Percentiles rank a stretch among this genome's conserved stretches.
Conservation (phyloP, 139 green algal genomes). For the Edaphochlamys debaryana region DNA sequence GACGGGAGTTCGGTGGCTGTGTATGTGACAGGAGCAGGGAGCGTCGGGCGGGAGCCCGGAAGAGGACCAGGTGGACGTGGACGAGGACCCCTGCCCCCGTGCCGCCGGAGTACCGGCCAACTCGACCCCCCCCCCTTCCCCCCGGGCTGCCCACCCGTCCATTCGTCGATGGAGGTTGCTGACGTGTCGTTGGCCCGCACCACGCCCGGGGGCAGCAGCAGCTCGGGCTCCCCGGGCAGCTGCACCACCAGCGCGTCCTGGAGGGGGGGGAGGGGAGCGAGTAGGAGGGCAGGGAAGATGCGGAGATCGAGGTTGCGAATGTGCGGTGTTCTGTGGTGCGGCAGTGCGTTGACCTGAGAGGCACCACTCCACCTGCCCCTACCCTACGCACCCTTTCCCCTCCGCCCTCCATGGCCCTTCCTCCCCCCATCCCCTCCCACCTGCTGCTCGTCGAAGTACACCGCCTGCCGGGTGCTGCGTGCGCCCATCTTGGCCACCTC, state of each 20-base stretch:
- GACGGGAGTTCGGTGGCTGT: neutral
- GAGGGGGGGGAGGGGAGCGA: neutral
- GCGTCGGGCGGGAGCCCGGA: no score
- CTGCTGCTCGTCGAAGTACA: conserved; percentile 30
- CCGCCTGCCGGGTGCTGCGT: neutral
- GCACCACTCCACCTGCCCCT: no score
- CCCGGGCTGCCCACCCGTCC: conserved; percentile 86
- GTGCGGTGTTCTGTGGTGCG: no score
- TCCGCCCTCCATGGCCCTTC: no score
- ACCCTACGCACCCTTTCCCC: no score
- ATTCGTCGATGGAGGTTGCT: conserved; percentile 86
- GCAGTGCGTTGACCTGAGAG: no score
- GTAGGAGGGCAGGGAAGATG: neutral
- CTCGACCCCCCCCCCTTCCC: no score
- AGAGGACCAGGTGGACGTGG: no score
- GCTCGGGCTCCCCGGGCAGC: conserved; percentile 65
- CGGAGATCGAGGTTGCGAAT: no score
- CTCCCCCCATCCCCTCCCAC: neutral
- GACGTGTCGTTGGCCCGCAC: conserved; percentile 92
- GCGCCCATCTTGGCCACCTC: conserved; percentile 88
- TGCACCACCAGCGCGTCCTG: conserved; percentile 33
- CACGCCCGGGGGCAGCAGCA: conserved; percentile 77
- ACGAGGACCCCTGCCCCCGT: no score
- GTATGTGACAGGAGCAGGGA: no score
- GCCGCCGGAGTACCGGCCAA: no score